Base-by-base conservation (phyloP, 108 stramenopile genomes). In the Skeletonema tropicum region DNA sequence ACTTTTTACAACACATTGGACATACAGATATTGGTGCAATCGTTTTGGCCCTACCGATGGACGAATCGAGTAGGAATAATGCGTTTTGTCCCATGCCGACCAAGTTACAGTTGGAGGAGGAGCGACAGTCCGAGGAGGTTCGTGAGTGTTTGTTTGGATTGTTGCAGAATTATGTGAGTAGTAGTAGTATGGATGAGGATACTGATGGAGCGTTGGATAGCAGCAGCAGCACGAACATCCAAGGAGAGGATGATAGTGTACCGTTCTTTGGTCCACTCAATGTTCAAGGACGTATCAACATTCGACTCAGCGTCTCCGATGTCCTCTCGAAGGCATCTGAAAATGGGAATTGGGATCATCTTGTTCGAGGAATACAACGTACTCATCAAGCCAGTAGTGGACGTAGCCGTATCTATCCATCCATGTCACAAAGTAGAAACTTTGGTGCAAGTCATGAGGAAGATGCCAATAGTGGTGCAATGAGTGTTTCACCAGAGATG, bases 131-230 rank as follows among this genome's bases (percentile, higher is more conserved):
- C 13, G 64, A 57, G 9, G 26, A 38, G 15, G 64, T 73, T 15
- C 32, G 73, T 9, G 73, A 65, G 13, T 26, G n/a, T 57, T 38
- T 73, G 15, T 62, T 65, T 45, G 64, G 52, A 1, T 63, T 73
- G 36, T 73, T 73, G 57, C 63, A 73, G 33, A 73, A 73, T 64
- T 73, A 73, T 57, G 64, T 65, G 4, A 73, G 46, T 36, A n/a
- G 42, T n/a, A 45, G 15, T 45, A 45, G 42, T 45, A 6, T 55
- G 2, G 23, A 25, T 55, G 63, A 64, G 19, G 72, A 57, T 12
- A 29, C 6, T 35, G 36, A 12, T 31, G 26, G 23, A 26, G 36
- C 17, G 19, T 23, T 30, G 12, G 62, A 63, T 45, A 58, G 52
- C 11, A 73, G 10, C 12, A 33, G 31, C 6, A 23, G 21, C 30